phyloP scores from a whole-genome alignment of 2,329 filamentous ascomycete species.

The Exophiala viscosa region DNA sequence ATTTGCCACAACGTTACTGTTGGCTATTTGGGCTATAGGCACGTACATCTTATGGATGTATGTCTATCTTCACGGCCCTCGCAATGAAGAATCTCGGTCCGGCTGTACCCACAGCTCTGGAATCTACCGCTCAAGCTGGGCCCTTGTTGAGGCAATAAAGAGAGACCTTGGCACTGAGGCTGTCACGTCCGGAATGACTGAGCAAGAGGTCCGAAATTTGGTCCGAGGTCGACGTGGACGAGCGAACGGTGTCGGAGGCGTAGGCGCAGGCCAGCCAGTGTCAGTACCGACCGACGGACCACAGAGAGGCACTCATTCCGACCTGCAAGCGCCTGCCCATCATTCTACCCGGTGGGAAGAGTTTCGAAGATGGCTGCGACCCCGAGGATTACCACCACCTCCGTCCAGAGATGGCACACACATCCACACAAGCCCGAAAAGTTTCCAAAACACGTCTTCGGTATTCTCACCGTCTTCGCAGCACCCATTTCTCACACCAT shows the following conservation, averaged over 20 bases:
- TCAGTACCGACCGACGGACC: not conserved
- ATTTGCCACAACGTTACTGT: conserved; percentile 32
- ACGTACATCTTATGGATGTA: conserved; percentile 38
- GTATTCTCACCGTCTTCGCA: conserved; percentile 10
- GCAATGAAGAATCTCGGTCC: conserved; percentile 1
- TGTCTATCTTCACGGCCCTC: conserved; percentile 29
- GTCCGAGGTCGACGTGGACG: conserved; percentile 6
- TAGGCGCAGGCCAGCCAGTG: not conserved
- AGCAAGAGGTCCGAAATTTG: conserved; percentile 13
- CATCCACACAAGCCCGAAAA: conserved; percentile 3
- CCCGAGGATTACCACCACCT: not conserved
- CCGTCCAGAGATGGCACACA: not conserved
- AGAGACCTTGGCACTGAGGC: conserved; percentile 17
- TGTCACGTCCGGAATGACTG: conserved; percentile 11
- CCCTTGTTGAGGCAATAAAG: conserved; percentile 19
- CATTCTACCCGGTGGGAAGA: conserved; percentile 1
- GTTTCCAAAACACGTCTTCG: conserved; percentile 2
- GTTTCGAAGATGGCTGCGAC: conserved; percentile 5
- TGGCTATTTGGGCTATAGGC: conserved; percentile 32
- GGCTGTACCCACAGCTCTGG: not conserved
- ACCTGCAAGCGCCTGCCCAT: not conserved
- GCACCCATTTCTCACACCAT: conserved; percentile 6
- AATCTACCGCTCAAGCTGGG: conserved; percentile 29
- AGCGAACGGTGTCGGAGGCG: conserved; percentile 1
- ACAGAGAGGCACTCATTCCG: not conserved